Evolutionary conservation across 441 rosid species (phyloP), one percentile per base, ranked within the genome.

Genomic region (Jatropha podagrica): DNA sequence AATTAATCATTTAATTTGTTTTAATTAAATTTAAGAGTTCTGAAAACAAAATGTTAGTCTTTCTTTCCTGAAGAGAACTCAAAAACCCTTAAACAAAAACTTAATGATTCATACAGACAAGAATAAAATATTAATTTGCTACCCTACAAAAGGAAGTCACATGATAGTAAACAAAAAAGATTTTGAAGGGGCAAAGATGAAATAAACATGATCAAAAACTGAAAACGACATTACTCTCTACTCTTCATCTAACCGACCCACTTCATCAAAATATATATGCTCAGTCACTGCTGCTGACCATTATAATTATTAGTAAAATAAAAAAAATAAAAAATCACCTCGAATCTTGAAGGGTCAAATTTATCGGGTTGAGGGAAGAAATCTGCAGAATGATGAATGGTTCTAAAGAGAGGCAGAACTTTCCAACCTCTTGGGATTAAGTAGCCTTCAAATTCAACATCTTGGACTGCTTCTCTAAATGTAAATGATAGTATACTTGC

Each of bases 401-500:
- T 85, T 72, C 98, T 84, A 71, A 95, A 95, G 77, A 95, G 95
- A 64, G 97, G 98, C 68, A 95, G 92, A 75, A 95, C 94, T 78
- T 95, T 95, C 98, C 99, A 95, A 37, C 99, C 98, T 83, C 79
- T 89, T 5, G 99, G 99, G 83, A 95, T 93, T 27, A 83, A 69
- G 74, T 77, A 95, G 0, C 99, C 99, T 79, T 90, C 84, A 74
- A 74, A 86, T 65, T 95, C 96, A 13, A 95, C 95, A 69, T 95
- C 99, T 79, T 95, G 52, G 0, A 89, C 99, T 55, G 97, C 95
- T 85, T 95, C 99, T 79, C 99, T 88, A 74, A 90, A 95, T 15
- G 95, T 89, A 80, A 95, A 95, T 1, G 98, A 95, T 54, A 95
- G 77, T 69, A 95, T 88, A 69, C 97, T 91, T 56, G 99, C 97